Evolutionary conservation across 2,329 filamentous ascomycete genomes (phyloP), one percentile per base, ranked within the genome.

Genomic region (Beauveria sp.): DNA sequence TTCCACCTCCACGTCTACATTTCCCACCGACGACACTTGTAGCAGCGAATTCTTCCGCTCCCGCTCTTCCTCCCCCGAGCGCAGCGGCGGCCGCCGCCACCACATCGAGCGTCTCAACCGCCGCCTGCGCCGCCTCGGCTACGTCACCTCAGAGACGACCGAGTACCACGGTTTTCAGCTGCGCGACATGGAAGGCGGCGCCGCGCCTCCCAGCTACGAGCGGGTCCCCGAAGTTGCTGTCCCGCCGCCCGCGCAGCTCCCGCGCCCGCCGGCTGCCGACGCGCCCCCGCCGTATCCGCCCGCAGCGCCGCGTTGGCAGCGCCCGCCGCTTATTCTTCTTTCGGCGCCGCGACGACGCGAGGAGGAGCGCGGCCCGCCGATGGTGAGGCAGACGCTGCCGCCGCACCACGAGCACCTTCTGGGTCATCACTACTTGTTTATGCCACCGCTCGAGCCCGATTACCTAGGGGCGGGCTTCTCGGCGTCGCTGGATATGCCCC

Each of bases 111-210:
- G 57, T 18, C 47, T 52, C 14, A 59, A 59, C 57, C 57, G 28
- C 26, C 58, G 58, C 22, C 49, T 60, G 20, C 50, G 50, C n/a
- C 58, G 50, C 42, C 38, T 49, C 16, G 58, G 58, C 28, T 53
- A 60, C 49, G 16, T 16, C n/a, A 34, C 50, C 3, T 30, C 58
- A 1, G 49, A 53, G 24, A 20, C 40, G 46, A 18, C 20, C 12
- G 57, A 58, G 34, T 22, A 20, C n/a, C 18, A 42, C 57, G 57
- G 47, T 8, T n/a, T 52, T n/a, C 58, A 60, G 50, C 40, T 53
- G 26, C 58, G 49, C 16, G 58, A 60, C 16, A 38, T 53, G 49
- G 58, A 40, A 28, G 30, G 28, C 14, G 58, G 58, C 16, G 40
- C 50, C 3, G 24, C 49, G n/a, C 58, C 58, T n/a, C 58, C 58